Evolutionary conservation across 495 filamentous ascomycete species (phyloP), one percentile per base, ranked within the genome.

Genomic region (Penicillium daleae): DNA sequence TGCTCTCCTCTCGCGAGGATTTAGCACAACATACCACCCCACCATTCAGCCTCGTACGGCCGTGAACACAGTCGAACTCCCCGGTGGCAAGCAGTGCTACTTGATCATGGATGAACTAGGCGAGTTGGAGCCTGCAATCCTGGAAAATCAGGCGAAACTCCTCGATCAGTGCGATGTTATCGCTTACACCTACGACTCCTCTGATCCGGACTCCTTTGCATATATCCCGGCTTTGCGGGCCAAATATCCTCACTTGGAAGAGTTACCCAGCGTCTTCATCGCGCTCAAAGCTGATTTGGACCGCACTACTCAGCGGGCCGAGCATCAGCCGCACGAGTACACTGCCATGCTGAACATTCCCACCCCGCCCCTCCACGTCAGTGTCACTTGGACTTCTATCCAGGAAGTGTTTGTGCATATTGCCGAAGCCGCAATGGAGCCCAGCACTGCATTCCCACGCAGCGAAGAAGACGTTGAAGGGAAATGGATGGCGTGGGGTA

Each of bases 101-200:
- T 82, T 99, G 24, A 98, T 99, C 61, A 81, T 98, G 56, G 90
- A 96, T 68, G 95, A 99, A 71, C 87, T 97, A 2, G 96, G 96
- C n/a, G 92, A 97, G 73, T 80, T 96, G 40, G 95, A 98, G 67
- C 90, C 92, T 0, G 93, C 95, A 22, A 91, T 98, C 53, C 78
- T 99, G 1, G 95, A 97, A 54, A 98, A 99, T 76, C 86, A 89
- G 67, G 86, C 86, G 31, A 96, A 95, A 72, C 80, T 99, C n/a
- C 83, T 99, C 22, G 91, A 96, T 71, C 87, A 91, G 4, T 97
- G 93, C 75, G 95, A 99, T 74, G 84, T 98, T 27, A 83, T 98
- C 31, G 95, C 92, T 68, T 99, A 97, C 76, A 89, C 92, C 4
- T 99, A 98, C 77, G 95, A 99, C 76, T 97, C 94, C 5, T 93